Base-by-base conservation (phyloP, 805 yeast species). In the Candida succiphila region DNA sequence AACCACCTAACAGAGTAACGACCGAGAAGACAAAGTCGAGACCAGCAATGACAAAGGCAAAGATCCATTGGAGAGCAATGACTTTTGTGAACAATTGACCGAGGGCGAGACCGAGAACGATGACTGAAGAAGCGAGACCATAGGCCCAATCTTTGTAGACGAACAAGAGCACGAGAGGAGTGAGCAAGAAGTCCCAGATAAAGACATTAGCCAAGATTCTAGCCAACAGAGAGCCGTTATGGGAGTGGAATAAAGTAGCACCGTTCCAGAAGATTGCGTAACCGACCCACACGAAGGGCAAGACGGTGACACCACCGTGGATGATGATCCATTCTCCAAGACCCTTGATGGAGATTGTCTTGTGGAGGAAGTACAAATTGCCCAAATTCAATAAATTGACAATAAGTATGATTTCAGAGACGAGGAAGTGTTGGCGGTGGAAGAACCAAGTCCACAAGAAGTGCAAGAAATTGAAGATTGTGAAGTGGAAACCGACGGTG, bases 211-310 rank as follows among this genome's bases (percentile, higher is more conserved):
- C 84, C 17, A 83, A 39, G 32, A 84, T 56, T 38, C 94, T 67
- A 13, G 85, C 75, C 16, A 70, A 56, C n/a, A 79, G 53, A 4
- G 54, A 40, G 18, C 62, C 52, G 45, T 70, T 68, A 35, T 69
- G 69, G 10, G 80, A 71, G 39, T 78, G 81, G 59, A 78, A 71
- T 51, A 79, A 52, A 20, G 78, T 79, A 2, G 94, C 87, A 30
- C 94, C 94, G 49, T 80, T 81, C 94, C 94, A 85, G 63, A 83
- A 80, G 25, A 84, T 51, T 17, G 76, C 78, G 48, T 75, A 81
- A 37, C 80, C 51, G 25, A 78, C 57, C 94, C 94, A 85, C 22
- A 81, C 65, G 35, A 81, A 54, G 12, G 95, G 94, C 45, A 82
- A 44, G 0, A 88, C 84, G 8, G 75, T 68, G 12, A 68, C 66